Evolutionary conservation across 495 filamentous ascomycete species (phyloP).

Genomic region (Penicillium maclennaniae): DNA sequence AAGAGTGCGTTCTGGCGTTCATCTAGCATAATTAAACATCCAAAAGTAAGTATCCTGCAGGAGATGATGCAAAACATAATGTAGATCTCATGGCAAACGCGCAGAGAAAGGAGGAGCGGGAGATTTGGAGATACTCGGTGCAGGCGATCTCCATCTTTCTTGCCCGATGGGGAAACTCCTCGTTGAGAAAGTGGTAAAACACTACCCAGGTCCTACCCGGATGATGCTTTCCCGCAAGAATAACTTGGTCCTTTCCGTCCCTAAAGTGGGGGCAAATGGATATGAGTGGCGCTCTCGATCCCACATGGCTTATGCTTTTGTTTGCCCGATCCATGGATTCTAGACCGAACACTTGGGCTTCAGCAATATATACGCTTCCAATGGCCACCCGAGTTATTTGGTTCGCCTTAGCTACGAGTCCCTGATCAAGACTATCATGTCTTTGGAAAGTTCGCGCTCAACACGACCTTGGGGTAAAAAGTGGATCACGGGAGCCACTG

Average conservation of each 20-base stretch:
- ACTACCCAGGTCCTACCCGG: no score
- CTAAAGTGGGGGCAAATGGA: neutral
- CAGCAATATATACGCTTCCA: no score
- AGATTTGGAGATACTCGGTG: neutral
- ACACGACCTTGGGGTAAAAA: neutral
- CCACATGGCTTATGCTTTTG: constrained; percentile 11
- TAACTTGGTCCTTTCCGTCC: neutral
- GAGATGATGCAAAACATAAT: neutral
- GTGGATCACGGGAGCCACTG: constrained; percentile 7
- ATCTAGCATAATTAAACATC: neutral
- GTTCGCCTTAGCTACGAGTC: no score
- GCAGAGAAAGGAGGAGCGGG: neutral
- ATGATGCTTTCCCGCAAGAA: neutral
- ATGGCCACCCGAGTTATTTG: no score
- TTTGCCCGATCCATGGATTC: neutral
- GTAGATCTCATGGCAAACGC: neutral
- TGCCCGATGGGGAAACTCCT: constrained; percentile 12
- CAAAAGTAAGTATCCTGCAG: no score
- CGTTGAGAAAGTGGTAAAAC: neutral
- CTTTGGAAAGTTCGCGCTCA: no score
- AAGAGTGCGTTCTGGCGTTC: neutral
- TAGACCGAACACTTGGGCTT: neutral
- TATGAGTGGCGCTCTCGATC: neutral
- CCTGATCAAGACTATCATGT: no score
- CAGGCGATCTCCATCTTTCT: constrained; percentile 3